Evolutionary conservation across 2,329 filamentous ascomycete species (phyloP).

Genomic region (Nothophoma quercina): DNA sequence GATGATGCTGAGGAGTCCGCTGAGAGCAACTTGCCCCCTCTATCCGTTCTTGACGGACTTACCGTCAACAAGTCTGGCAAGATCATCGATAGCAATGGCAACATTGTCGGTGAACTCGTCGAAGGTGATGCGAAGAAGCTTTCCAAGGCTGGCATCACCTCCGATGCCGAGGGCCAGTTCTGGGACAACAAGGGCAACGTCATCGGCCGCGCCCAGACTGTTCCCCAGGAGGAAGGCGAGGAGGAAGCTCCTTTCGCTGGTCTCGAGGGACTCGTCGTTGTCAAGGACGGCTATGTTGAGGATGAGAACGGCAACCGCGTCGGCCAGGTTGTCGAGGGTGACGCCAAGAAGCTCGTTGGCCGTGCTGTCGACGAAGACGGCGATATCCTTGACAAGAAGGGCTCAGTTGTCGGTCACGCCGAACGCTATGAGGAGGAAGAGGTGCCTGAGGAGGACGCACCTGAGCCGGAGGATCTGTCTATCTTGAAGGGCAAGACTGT

Average conservation of each 20-base stretch:
- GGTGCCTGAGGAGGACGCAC: conserved; percentile 52
- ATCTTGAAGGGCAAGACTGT: conserved; percentile 56
- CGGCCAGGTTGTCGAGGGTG: conserved; percentile 58
- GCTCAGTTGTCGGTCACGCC: conserved; percentile 60
- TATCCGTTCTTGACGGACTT: conserved; percentile 59
- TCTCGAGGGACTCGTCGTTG: conserved; percentile 59
- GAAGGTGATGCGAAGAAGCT: conserved; percentile 63
- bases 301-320: conserved; percentile 61
- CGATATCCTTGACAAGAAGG: conserved; percentile 62
- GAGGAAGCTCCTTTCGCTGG: conserved; percentile 60
- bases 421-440: conserved; percentile 69
- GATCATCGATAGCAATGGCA: conserved; percentile 56
- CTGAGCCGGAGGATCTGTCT: conserved; percentile 55
- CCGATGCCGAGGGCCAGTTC: conserved; percentile 59
- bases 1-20: conserved; percentile 38
- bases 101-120: conserved; percentile 57
- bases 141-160: conserved; percentile 56
- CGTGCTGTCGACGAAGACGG: conserved; percentile 61
- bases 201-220: conserved; percentile 59
- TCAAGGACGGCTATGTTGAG: conserved; percentile 59
- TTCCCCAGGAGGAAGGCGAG: conserved; percentile 55
- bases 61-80: conserved; percentile 61
- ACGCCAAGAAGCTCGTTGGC: conserved; percentile 60
- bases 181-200: conserved; percentile 63
- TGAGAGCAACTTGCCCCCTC: conserved; percentile 53